Conservation (phyloP, 345 rosid genomes). For the Laguncularia racemosa region DNA sequence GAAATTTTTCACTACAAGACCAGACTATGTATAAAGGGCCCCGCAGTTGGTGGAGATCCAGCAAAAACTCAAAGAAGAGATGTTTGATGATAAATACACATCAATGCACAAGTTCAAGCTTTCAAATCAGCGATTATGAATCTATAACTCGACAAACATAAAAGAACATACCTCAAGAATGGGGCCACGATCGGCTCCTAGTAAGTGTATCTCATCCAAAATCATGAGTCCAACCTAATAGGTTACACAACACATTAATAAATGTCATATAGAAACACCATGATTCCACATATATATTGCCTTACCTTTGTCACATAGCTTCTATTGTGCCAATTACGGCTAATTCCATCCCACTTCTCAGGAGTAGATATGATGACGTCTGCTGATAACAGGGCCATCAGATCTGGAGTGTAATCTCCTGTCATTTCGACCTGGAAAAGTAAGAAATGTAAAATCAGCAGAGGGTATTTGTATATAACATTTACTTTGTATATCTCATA, state of each 20-base stretch:
- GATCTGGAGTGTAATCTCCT: slow-evolving; percentile 97
- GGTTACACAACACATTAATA: slow-evolving; percentile 10
- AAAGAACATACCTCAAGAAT: slow-evolving; percentile 78
- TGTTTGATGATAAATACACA: too few relatives aligned
- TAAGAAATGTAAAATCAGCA: background rate
- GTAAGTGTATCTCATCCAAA: slow-evolving; percentile 97
- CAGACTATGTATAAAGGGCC: too few relatives aligned
- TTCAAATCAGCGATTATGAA: too few relatives aligned
- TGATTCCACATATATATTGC: slow-evolving; percentile 11
- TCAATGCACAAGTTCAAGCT: too few relatives aligned
- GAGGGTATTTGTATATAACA: too few relatives aligned
- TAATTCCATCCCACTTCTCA: slow-evolving; percentile 99
- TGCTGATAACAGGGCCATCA: slow-evolving; percentile 94
- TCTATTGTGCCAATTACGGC: slow-evolving; percentile 98
- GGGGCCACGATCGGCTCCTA: slow-evolving; percentile 99
- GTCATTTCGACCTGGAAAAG: slow-evolving; percentile 89
- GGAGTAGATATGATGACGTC: slow-evolving; percentile 97
- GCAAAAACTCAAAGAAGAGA: too few relatives aligned
- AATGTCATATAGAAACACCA: background rate
- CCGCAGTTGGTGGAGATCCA: too few relatives aligned
- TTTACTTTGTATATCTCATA: background rate
- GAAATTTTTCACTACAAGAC: too few relatives aligned
- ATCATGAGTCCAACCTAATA: slow-evolving; percentile 86
- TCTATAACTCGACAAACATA: background rate
- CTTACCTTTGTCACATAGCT: slow-evolving; percentile 88